A percentile compares a stretch with the other conserved stretches of the same genome.
Conservation (phyloP, 768 basidiomycete genomes). For the Cystofilobasidium capitatum region DNA sequence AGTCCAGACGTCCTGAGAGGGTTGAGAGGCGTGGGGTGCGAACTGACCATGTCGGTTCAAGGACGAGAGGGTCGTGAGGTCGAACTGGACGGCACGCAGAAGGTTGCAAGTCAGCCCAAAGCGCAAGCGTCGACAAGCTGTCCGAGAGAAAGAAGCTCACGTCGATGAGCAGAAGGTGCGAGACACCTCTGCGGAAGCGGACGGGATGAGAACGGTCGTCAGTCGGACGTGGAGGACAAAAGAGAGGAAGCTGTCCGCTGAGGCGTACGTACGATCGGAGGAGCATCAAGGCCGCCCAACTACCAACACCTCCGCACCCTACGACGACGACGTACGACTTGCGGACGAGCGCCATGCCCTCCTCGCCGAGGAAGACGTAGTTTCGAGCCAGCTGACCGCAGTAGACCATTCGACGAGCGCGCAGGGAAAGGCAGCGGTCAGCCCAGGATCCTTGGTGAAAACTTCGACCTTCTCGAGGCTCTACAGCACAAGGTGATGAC, state of each 20-base stretch:
- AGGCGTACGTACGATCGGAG: constrained; percentile 64
- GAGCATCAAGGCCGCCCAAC: constrained; percentile 91
- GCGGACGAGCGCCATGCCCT: constrained; percentile 70
- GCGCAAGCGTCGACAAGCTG: not conserved
- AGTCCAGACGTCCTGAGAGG: not conserved
- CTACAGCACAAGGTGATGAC: not conserved
- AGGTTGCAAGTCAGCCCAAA: not conserved
- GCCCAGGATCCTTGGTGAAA: not conserved
- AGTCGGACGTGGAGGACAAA: not conserved
- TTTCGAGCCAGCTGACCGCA: constrained; percentile 68
- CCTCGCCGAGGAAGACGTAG: constrained; percentile 87
- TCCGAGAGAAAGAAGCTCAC: constrained; percentile 27
- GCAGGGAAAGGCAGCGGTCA: not conserved
- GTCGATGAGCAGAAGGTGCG: constrained; percentile 37
- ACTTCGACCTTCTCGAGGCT: not conserved
- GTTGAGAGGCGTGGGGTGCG: not conserved
- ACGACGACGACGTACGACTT: constrained; percentile 70
- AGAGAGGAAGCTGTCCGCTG: not conserved
- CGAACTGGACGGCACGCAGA: constrained; percentile 51
- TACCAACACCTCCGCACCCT: constrained; percentile 93
- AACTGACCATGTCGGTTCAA: constrained; percentile 49
- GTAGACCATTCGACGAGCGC: not conserved
- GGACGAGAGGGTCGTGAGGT: constrained; percentile 88
- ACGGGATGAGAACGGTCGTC: not conserved
- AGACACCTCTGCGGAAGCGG: constrained; percentile 35